Base-by-base conservation (phyloP, 225 moss, liverwort and hornwort species). In the Sphagnum contortum region DNA sequence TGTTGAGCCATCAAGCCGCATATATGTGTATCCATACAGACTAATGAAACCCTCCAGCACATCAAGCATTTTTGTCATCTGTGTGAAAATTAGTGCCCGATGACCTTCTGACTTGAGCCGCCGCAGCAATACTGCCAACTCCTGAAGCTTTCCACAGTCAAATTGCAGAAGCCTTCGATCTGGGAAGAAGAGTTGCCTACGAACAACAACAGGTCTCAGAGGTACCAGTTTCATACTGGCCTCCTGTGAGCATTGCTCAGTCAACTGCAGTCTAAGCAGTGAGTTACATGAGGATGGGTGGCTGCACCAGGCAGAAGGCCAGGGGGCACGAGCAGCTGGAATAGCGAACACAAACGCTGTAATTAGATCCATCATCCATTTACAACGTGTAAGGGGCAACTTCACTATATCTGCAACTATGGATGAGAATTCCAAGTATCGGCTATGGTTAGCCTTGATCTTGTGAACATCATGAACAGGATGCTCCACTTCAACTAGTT, bases 41-140 rank as follows among this genome's bases (percentile, higher is more conserved):
- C 88, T 96, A 66, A 96, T 96, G 79, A 96, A 92, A 61, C 90
- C 85, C 73, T 92, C 96, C 66, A 98, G 64, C 55, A 98, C 82
- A 75, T 92, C 92, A 57, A 98, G 66, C 96, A 98, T 98, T 71
- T 88, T 98, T 65, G 92, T 92, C 96, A 98, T 98, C 80, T 98
- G 96, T 3, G 96, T 92, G 69, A 98, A 98, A 53, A 98, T 92
- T 69, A 98, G 68, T 64, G 96, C 96, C 62, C 96, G 64, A 68
- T 98, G 96, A 59, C 96, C 96, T 74, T 98, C 90, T 58, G 96
- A 90, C 50, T 82, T 87, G 68, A 92, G 77, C 0, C 88, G 87
- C 60, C 90, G 87, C 12, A 98, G 75, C 14, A 98, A 68, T 49
- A 86, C 65, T 12, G 90, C 85, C 63, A 98, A 75, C 79, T 98